Evolutionary conservation across 2,329 filamentous ascomycete genomes (phyloP).

Genomic region (Colletotrichum phormii): DNA sequence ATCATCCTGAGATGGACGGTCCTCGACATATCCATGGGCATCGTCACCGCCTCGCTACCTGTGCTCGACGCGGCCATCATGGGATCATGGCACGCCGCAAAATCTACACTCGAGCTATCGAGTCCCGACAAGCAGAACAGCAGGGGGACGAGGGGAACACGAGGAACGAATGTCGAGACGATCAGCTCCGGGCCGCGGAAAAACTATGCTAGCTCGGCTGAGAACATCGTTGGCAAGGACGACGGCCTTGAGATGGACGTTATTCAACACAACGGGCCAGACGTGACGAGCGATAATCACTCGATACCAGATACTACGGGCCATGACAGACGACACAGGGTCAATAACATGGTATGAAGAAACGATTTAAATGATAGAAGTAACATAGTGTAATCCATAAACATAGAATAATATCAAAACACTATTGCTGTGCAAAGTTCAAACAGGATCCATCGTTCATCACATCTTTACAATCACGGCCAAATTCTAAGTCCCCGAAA

Average conservation of each 20-base stretch:
- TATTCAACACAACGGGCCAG: not conserved
- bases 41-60: constrained; percentile 45
- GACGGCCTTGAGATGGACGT: constrained; percentile 21
- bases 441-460: not conserved
- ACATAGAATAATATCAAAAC: not conserved
- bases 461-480: not conserved
- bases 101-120: constrained; percentile 9
- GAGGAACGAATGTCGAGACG: constrained; percentile 7
- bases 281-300: not conserved
- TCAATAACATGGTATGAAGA: constrained; percentile 5
- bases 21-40: constrained; percentile 44
- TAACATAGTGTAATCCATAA: not conserved
- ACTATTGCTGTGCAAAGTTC: not conserved
- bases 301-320: constrained; percentile 1
- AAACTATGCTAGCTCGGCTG: constrained; percentile 11
- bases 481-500: not conserved
- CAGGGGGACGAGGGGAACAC: not conserved
- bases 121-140: constrained; percentile 8
- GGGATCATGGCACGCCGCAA: constrained; percentile 32
- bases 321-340: not conserved
- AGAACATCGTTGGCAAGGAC: constrained; percentile 21
- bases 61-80: constrained; percentile 41
- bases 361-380: not conserved
- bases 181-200: not conserved
- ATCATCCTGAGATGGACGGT: constrained; percentile 41